A percentile compares a stretch with the other conserved stretches of the same genome.
phyloP scores from a whole-genome alignment of 2,329 filamentous ascomycete genomes.

The Alternaria triticina region DNA sequence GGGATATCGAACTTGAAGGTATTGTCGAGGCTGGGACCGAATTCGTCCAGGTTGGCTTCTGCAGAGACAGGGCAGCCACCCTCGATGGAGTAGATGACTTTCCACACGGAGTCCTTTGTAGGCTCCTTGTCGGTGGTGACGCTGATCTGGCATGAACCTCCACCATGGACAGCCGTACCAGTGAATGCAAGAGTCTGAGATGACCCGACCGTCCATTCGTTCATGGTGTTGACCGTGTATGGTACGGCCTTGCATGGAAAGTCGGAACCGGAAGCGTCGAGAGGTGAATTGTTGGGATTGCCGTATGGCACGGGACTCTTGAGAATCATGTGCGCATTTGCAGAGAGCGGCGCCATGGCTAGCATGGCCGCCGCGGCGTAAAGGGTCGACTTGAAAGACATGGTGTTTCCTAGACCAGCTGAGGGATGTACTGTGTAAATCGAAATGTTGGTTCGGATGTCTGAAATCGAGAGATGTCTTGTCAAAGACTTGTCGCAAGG shows the following conservation, averaged over 20 bases:
- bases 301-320: constrained; percentile 70
- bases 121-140: constrained; percentile 78
- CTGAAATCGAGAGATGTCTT: constrained; percentile 5
- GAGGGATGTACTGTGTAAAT: neutral
- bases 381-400: constrained; percentile 15
- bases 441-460: constrained; percentile 4
- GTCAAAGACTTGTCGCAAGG: constrained; percentile 6
- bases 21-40: constrained; percentile 44
- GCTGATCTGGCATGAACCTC: constrained; percentile 87
- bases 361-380: constrained; percentile 26
- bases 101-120: constrained; percentile 72
- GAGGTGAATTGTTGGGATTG: constrained; percentile 64
- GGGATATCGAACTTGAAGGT: constrained; percentile 62
- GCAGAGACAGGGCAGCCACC: constrained; percentile 73
- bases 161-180: constrained; percentile 81
- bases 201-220: constrained; percentile 69
- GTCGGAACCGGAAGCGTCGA: constrained; percentile 64
- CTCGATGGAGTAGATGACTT: constrained; percentile 86
- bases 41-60: constrained; percentile 28
- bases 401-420: constrained; percentile 15
- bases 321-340: constrained; percentile 79
- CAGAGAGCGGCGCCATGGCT: constrained; percentile 59
- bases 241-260: constrained; percentile 77
- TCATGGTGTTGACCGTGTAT: constrained; percentile 58
- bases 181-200: constrained; percentile 67